Conservation (phyloP, 768 basidiomycete genomes). For the Vishniacozyma victoriae region DNA sequence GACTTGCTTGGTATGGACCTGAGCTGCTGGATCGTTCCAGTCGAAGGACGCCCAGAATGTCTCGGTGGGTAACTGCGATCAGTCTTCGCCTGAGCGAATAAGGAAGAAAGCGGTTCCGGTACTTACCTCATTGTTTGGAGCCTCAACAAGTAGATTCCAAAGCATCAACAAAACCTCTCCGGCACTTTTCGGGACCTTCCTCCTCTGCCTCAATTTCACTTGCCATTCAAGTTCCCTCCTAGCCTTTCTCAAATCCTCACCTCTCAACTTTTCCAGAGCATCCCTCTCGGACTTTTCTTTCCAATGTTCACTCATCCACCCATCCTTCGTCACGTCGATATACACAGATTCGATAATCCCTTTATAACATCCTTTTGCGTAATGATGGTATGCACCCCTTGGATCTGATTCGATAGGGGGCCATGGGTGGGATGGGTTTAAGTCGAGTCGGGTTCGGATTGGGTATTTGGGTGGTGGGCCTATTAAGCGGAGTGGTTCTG, state of each 20-base stretch:
- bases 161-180: constrained; percentile 27
- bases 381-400: constrained; percentile 35
- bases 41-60: constrained; percentile 36
- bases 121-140: constrained; percentile 30
- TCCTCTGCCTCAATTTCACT: background rate
- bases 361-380: constrained; percentile 22
- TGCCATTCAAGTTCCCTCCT: constrained; percentile 17
- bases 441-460: constrained; percentile 20
- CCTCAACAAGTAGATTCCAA: constrained; percentile 35
- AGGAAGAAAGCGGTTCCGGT: background rate
- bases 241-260: constrained; percentile 18
- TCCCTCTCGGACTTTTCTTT: constrained; percentile 27
- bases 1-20: constrained; percentile 8
- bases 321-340: constrained; percentile 39
- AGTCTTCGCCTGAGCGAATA: background rate
- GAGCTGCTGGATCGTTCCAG: constrained; percentile 29
- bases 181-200: constrained; percentile 16
- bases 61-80: constrained; percentile 17
- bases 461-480: constrained; percentile 22
- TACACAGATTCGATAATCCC: constrained; percentile 22
- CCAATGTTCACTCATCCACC: constrained; percentile 39
- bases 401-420: constrained; percentile 35
- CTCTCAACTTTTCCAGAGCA: constrained; percentile 26
- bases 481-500: constrained; percentile 19
- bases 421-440: constrained; percentile 21